Evolutionary conservation across 257 asterid genomes (phyloP), one percentile per base, ranked within the genome.

Genomic region (Eucommia ulmoides): DNA sequence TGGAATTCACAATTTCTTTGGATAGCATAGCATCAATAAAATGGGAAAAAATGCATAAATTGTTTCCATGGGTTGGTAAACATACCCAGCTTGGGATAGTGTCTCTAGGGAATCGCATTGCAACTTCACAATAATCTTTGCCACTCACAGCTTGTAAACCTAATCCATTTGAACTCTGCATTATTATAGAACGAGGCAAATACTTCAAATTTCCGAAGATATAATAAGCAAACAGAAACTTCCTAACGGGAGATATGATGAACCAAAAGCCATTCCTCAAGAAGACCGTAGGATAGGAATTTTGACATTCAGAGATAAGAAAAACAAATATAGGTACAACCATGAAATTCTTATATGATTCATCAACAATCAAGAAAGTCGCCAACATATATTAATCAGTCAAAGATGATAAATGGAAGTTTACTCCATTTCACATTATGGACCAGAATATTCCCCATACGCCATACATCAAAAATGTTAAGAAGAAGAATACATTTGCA

Each of bases 161-260:
- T 67, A 91, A 77, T 68, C 99, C 99, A 83, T 91, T 91, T 49
- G 84, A 84, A 63, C 75, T 70, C 99, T 91, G 93, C 74, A 72
- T 33, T 47, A 59, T 52, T 16, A 49, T 21, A 42, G 16, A 35
- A 10, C 44, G 2, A 2, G 11, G 7, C 15, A 42, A 16, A 42
- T 7, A 42, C 8, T 2, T 42, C 21, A 42, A 16, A 42, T 17
- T 18, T 35, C 11, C 2, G 10, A 18, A 3, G 16, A 35, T 35
- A 35, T 35, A 35, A 35, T 4, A 4, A 1, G 44, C 14, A 35
- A 35, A 9, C 3, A 15, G 16, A 15, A 35, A 35, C 11, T 3
- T 9, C n/a, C n/a, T 35, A 15, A 35, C 14, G 3, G 11, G 15
- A 35, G 44, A 17, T 5, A 9, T 4, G 16, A 35, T 17, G n/a